Evolutionary conservation across 1,284 basidiomycete genomes (phyloP).

Genomic region (Boletus austroedulis): DNA sequence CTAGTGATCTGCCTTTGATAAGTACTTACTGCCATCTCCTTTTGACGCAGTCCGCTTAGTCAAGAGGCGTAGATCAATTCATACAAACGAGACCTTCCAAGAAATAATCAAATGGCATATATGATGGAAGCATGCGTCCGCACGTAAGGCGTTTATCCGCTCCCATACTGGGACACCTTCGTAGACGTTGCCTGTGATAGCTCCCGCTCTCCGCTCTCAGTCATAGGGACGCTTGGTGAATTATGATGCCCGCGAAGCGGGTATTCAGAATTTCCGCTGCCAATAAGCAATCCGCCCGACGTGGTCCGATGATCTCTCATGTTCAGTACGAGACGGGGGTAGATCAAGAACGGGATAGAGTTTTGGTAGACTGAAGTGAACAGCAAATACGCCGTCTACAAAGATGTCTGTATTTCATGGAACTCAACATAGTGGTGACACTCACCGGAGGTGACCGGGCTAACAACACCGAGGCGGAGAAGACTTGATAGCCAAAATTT

Average conservation of each 20-base stretch:
- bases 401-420: neutral
- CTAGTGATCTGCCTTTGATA: neutral
- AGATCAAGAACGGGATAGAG: slow-evolving; percentile 6
- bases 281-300: neutral
- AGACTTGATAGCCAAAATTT: neutral
- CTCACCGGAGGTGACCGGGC: neutral
- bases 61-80: neutral
- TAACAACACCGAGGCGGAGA: neutral
- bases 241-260: neutral
- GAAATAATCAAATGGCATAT: no score
- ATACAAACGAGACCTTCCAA: neutral
- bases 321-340: neutral
- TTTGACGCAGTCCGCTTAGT: neutral
- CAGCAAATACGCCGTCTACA: neutral
- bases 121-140: no score
- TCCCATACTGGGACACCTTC: no score
- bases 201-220: neutral
- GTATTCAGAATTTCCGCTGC: neutral
- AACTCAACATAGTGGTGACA: neutral
- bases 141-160: no score
- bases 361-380: neutral
- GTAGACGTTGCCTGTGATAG: no score
- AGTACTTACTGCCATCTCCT: neutral
- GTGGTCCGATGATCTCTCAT: neutral
- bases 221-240: neutral